phyloP scores from a whole-genome alignment of 2,329 filamentous ascomycete species.

The Orbilia oligospora region DNA sequence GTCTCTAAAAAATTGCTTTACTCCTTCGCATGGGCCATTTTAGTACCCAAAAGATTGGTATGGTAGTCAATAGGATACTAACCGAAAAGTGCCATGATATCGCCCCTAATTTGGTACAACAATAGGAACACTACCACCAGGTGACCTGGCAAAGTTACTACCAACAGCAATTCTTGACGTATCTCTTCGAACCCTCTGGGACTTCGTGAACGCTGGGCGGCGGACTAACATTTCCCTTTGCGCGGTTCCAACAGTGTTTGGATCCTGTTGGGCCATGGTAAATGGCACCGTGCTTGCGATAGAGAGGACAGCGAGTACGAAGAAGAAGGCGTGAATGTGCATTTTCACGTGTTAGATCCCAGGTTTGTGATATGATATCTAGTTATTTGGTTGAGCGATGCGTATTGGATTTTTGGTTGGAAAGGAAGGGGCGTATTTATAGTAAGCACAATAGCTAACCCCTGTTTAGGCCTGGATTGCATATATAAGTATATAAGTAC shows the following conservation, averaged over 20 bases:
- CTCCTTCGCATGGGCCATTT: background rate
- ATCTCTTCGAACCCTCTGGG: background rate
- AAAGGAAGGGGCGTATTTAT: background rate
- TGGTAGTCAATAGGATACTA: background rate
- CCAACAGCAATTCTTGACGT: too few relatives aligned
- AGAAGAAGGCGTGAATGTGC: background rate
- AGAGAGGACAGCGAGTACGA: background rate
- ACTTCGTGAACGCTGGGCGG: background rate
- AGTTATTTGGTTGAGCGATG: background rate
- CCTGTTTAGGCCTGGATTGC: background rate
- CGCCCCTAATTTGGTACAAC: background rate
- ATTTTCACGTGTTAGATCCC: background rate
- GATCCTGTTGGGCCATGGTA: background rate
- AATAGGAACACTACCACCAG: background rate
- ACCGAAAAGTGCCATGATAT: background rate
- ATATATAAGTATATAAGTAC: too few relatives aligned
- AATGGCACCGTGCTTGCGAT: background rate
- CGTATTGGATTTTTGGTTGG: background rate
- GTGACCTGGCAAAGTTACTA: too few relatives aligned
- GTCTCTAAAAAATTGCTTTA: background rate
- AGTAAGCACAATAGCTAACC: background rate
- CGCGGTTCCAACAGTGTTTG: background rate
- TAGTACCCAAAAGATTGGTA: background rate
- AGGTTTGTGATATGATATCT: background rate
- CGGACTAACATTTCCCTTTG: slow-evolving; percentile 7